Base-by-base conservation (phyloP, 192 early-diverging fungal species). In the Phycomyces nitens region DNA sequence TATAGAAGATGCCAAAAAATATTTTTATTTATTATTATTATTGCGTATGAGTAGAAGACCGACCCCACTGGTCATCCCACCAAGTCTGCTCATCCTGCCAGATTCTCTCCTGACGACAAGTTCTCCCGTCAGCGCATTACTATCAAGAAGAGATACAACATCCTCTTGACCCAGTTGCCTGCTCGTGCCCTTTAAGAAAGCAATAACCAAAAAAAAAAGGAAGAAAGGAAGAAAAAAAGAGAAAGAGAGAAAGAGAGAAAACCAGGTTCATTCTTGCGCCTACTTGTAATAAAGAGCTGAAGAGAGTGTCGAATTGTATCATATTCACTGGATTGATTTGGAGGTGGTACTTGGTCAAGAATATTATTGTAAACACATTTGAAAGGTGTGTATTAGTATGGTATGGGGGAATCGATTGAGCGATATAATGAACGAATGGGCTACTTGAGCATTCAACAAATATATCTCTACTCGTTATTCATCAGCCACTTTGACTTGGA, bases 21-120 rank as follows among this genome's bases (percentile, higher is more conserved):
- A 7, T 0, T 55, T 55, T 23, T 55, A 15, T 27, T 55, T 55
- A 64, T 43, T 24, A 15, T 14, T 23, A 40, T 12, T 12, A 22
- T 44, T 29, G 23, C 4, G n/a, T 0, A 39, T 15, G 21, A 58
- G 64, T 78, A 95, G 94, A 99, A 95, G 83, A 69, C 86, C 26
- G 88, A 87, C 52, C 74, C 84, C 8, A 75, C 71, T 40, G 95
- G 95, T 50, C 75, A 82, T 59, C 80, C 90, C 68, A 99, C 97
- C 58, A 93, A 94, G 75, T 94, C 94, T n/a, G 97, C 97, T 39
- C 97, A 99, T 72, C 97, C 97, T 42, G 96, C 97, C 21, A 93
- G 95, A 54, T 99, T 99, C 83, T 99, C 97, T 26, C 97, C 97
- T 53, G 95, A 99, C 75, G 97, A 99, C 88, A 96, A 97, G 82